Base-by-base conservation (phyloP, 2,329 filamentous ascomycete genomes). In the Stylonectria norvegica region DNA sequence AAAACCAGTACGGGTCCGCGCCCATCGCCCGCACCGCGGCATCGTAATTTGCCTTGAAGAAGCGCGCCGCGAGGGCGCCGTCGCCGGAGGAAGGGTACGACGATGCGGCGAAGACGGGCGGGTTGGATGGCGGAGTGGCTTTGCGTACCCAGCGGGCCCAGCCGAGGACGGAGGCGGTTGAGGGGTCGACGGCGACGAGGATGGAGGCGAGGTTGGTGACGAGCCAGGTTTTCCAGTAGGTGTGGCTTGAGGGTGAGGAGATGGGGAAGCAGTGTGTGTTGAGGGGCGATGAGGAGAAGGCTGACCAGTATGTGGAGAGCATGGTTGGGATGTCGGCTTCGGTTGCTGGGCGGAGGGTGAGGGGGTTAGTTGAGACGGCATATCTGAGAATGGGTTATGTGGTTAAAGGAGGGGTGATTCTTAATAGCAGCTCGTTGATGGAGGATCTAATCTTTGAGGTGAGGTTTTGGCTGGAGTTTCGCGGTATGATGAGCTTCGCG, bases 311-410 rank as follows among this genome's bases (percentile, higher is more conserved):
- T 45, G 64, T 52, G 9, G 48, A 39, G 20, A 60, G 38, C 43
- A 69, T 55, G n/a, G 40, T 41, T 5, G 57, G 48, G 22, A 62
- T 45, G 45, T 69, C 65, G 5, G 47, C 36, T 3, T 56, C 43
- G 1, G 56, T 66, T 29, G 67, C 72, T 22, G 60, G 58, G 20
- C 71, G 69, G 40, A 73, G n/a, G n/a, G n/a, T n/a, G n/a, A n/a
- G n/a, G n/a, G n/a, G n/a, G n/a, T n/a, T n/a, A n/a, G n/a, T n/a
- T n/a, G n/a, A n/a, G n/a, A n/a, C n/a, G n/a, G n/a, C n/a, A n/a
- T n/a, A n/a, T n/a, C n/a, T n/a, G n/a, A n/a, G n/a, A n/a, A n/a
- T n/a, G n/a, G n/a, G n/a, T n/a, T n/a, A n/a, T n/a, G n/a, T n/a
- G n/a, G n/a, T n/a, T n/a, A n/a, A n/a, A n/a, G n/a, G n/a, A n/a